Base-by-base conservation (phyloP, 2,329 filamentous ascomycete genomes). In the Fusarium sp. region DNA sequence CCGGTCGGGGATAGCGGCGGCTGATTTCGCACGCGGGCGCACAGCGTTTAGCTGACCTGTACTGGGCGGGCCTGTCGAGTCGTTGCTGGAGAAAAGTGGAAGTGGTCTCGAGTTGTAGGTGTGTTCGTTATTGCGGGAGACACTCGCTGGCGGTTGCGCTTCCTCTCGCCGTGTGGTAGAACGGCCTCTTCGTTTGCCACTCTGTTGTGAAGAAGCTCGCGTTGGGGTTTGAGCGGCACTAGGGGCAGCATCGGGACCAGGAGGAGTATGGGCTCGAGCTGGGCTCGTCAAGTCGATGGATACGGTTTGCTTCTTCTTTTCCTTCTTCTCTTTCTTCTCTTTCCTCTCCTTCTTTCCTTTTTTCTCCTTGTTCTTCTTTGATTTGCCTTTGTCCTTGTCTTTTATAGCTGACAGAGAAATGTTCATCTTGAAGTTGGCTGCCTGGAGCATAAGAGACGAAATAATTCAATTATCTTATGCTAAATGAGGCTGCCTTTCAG, bases 101-200 rank as follows among this genome's bases (percentile, higher is more conserved):
- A 53, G n/a, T 1, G 18, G 18, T 13, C 3, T 24, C 1, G 49
- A 29, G 3, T 27, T 53, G 5, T 43, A 43, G 9, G 34, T 41
- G 6, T 16, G 9, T n/a, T n/a, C n/a, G 7, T 8, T 10, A 2
- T 2, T 29, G 10, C 11, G 11, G 27, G 24, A 24, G 4, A 24
- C 24, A 24, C 27, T 9, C 20, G 30, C 22, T 4, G n/a, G 6
- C 0, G 13, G 10, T 2, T 18, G 3, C 4, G n/a, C 4, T 16
- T 34, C 20, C 8, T 20, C 18, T 52, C 9, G 5, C 15, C 3
- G 15, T 12, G 32, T n/a, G 11, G 4, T 22, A 15, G 18, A 22
- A 4, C 18, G 9, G 8, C 15, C 20, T 25, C 32, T 15, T 1
- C 24, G 24, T 4, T 8, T 41, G 13, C 18, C 12, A 15, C 13